Base-by-base conservation (phyloP, 1,284 basidiomycete species). In the Puccinia hordei region DNA sequence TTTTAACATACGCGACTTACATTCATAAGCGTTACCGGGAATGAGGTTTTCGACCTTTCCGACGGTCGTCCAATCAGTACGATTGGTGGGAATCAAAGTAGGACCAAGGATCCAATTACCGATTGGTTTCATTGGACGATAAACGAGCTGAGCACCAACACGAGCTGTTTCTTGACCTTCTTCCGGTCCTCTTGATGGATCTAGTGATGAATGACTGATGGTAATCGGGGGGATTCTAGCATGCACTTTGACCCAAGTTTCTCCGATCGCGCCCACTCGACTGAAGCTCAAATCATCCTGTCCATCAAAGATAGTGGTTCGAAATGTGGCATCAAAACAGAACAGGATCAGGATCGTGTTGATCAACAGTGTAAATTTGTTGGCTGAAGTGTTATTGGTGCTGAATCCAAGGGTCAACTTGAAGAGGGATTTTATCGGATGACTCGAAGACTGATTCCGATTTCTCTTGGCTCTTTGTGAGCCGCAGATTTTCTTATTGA, bases 241-340 rank as follows among this genome's bases (percentile, higher is more conserved):
- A 49, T 88, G 86, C 66, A 92, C 87, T 84, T 91, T 92, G 81
- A 86, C 90, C 71, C 87, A 86, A 82, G 90, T 89, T 15, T 90
- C 89, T 83, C 90, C 89, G 69, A 92, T 88, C 3, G 91, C 91
- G 15, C 91, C 91, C 73, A 92, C 86, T 69, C 91, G 88, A 2
- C 89, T 89, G 84, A 91, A 92, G 6, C 87, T 86, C 81, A 91
- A 88, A 83, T 89, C 87, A 17, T 86, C 75, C 33, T 90, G 89
- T 63, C 88, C 83, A 83, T 90, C 89, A 79, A 90, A 83, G 82
- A 88, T 87, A 13, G n/a, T 33, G 17, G 90, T 90, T 10, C 88
- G 86, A 12, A 87, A 81, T 44, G 88, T 85, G 81, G 90, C 88
- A 82, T 92, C 90, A 51, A 87, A 83, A 30, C 87, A 86, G 46